Conservation (phyloP, 2,329 filamentous ascomycete genomes). For the Xenoacremonium recifei region DNA sequence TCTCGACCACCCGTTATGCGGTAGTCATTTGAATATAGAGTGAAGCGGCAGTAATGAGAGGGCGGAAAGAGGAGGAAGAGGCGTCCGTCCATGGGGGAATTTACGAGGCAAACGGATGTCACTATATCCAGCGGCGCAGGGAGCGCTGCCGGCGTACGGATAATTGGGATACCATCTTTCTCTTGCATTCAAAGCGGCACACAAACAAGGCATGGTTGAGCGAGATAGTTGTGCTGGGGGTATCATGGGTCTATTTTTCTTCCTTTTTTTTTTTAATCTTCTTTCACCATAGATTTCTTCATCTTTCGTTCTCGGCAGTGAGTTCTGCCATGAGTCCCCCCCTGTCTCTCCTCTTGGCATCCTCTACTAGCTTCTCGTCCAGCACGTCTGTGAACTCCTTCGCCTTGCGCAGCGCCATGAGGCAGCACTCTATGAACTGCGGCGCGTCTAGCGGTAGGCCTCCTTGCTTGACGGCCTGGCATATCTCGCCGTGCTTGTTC, state of each 20-base stretch:
- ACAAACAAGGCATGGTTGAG: background rate
- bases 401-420: slow-evolving; percentile 72
- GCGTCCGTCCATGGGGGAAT: too few species aligned
- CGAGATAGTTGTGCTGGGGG: slow-evolving; percentile 12
- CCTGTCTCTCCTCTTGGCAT: slow-evolving; percentile 74
- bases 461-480: slow-evolving; percentile 87
- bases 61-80: too few species aligned
- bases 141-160: too few species aligned
- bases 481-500: slow-evolving; percentile 87
- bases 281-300: slow-evolving; percentile 16
- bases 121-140: too few species aligned
- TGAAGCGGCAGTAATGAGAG: background rate
- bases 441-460: slow-evolving; percentile 80
- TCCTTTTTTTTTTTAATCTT: slow-evolving; percentile 14
- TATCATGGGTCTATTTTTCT: slow-evolving; percentile 28
- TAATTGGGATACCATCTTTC: too few species aligned
- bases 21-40: slow-evolving; percentile 48
- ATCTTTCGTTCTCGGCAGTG: slow-evolving; percentile 79
- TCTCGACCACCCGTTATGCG: slow-evolving; percentile 88
- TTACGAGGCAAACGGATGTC: too few species aligned
- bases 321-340: slow-evolving; percentile 76
- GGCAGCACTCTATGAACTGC: slow-evolving; percentile 72
- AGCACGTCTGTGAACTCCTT: slow-evolving; percentile 77
- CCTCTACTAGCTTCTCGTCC: slow-evolving; percentile 70
- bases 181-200: too few species aligned